Percentiles rank a stretch among this genome's conserved stretches.
Evolutionary conservation across 2,329 filamentous ascomycete species (phyloP).

Genomic region (Calycina marina): DNA sequence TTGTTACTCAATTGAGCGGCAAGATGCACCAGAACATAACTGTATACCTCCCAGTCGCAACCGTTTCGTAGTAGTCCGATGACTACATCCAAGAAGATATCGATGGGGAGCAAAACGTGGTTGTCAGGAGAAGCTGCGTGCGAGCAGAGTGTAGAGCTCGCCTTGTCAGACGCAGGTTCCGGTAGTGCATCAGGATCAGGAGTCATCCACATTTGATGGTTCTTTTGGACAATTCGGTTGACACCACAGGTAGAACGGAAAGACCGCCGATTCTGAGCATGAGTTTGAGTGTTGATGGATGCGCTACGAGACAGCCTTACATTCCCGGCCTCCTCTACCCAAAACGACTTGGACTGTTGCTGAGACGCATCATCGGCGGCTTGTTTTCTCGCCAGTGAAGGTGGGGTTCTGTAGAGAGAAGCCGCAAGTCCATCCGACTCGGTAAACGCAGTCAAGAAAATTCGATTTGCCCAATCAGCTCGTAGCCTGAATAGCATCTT

Average conservation of each 20-base stretch:
- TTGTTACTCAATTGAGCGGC: slow-evolving; percentile 84
- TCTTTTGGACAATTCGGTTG: slow-evolving; percentile 21
- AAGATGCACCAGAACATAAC: slow-evolving; percentile 74
- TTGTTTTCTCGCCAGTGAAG: slow-evolving; percentile 31
- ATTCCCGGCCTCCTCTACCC: slow-evolving; percentile 22
- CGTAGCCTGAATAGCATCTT: slow-evolving; percentile 71
- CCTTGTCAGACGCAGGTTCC: slow-evolving; percentile 23
- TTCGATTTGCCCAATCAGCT: slow-evolving; percentile 64
- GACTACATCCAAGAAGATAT: slow-evolving; percentile 59
- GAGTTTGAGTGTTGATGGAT: slow-evolving; percentile 18
- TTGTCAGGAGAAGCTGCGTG: slow-evolving; percentile 6
- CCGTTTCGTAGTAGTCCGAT: slow-evolving; percentile 60
- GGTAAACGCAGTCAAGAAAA: slow-evolving; percentile 55
- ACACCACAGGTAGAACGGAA: slow-evolving; percentile 18
- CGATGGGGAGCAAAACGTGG: slow-evolving; percentile 13
- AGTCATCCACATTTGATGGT: slow-evolving; percentile 42
- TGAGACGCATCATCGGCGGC: slow-evolving; percentile 26
- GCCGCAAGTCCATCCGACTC: slow-evolving; percentile 63
- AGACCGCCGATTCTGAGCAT: slow-evolving; percentile 24
- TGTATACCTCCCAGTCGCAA: slow-evolving; percentile 83
- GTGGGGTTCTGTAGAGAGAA: slow-evolving; percentile 49
- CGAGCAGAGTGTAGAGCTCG: slow-evolving; percentile 20
- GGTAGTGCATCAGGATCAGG: slow-evolving; percentile 43
- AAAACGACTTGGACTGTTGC: slow-evolving; percentile 22
- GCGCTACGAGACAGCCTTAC: slow-evolving; percentile 20